Conservation (phyloP, 2,329 filamentous ascomycete species). For the Penicillium brasilianum region DNA sequence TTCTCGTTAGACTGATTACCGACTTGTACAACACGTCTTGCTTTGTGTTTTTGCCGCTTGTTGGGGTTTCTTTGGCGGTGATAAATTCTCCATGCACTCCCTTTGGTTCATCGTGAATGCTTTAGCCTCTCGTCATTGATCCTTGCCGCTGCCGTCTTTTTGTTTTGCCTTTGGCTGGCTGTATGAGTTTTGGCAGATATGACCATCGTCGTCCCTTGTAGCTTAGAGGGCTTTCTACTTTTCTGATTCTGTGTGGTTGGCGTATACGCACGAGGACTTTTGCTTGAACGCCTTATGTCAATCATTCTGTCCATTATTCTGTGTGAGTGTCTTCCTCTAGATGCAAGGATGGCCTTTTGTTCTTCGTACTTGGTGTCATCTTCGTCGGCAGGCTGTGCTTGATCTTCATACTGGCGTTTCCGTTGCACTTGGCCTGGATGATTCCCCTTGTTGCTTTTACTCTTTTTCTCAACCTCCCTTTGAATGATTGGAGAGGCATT, state of each 20-base stretch:
- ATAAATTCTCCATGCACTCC: conserved; percentile 16
- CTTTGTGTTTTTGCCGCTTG: conserved; percentile 30
- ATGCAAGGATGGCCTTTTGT: background rate
- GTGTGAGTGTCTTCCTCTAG: background rate
- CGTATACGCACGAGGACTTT: background rate
- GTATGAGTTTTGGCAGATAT: background rate
- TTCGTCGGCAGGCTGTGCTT: background rate
- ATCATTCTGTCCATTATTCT: background rate
- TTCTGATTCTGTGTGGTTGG: background rate
- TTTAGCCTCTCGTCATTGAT: background rate
- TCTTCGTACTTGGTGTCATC: conserved; percentile 1
- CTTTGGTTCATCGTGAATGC: conserved; percentile 21
- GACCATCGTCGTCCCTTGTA: background rate
- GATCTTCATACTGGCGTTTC: conserved; percentile 15
- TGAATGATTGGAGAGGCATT: background rate
- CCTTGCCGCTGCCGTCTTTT: background rate
- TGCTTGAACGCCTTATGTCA: background rate
- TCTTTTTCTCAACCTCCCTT: conserved; percentile 17
- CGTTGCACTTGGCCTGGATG: conserved; percentile 30
- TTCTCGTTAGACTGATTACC: conserved; percentile 36
- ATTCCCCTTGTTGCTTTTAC: conserved; percentile 36
- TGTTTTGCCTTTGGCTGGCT: background rate
- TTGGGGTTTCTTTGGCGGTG: conserved; percentile 23
- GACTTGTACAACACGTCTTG: conserved; percentile 44
- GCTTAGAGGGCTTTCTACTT: background rate